phyloP scores from a whole-genome alignment of 371 early-diverging fungal species.

The Rhizomucor pusillus region DNA sequence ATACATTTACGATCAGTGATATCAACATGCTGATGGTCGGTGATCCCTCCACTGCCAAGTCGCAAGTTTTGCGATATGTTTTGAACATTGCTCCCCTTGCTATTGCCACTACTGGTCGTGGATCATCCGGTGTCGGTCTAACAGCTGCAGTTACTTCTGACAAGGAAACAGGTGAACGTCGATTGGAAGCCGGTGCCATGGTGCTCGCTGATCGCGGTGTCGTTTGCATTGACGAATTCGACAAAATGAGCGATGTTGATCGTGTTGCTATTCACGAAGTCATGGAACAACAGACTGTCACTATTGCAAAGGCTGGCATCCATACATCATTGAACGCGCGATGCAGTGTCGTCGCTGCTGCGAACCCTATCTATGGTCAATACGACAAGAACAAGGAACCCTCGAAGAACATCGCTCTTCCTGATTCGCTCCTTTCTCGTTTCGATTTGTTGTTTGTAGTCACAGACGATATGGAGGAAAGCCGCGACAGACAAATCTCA shows the following conservation, averaged over 20 bases:
- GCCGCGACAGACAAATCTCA: constrained; percentile 84
- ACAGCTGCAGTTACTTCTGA: constrained; percentile 94
- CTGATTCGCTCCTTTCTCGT: constrained; percentile 95
- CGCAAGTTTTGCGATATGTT: constrained; percentile 90
- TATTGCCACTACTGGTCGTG: constrained; percentile 95
- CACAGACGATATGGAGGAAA: constrained; percentile 85
- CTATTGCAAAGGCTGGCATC: constrained; percentile 98
- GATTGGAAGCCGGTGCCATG: constrained; percentile 99
- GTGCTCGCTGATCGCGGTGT: constrained; percentile 98
- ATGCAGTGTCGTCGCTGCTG: constrained; percentile 98
- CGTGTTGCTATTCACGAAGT: constrained; percentile 99
- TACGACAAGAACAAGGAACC: constrained; percentile 79
- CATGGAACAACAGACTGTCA: constrained; percentile 99
- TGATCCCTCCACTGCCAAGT: constrained; percentile 98
- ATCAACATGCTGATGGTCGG: constrained; percentile 97
- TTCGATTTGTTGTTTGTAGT: constrained; percentile 99
- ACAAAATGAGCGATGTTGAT: constrained; percentile 99
- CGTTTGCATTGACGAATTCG: constrained; percentile 99
- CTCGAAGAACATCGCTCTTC: constrained; percentile 98
- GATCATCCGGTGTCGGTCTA: constrained; percentile 97
- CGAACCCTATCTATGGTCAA: constrained; percentile 98
- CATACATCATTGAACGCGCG: constrained; percentile 98
- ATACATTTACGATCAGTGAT: constrained; percentile 69
- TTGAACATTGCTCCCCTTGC: constrained; percentile 89
- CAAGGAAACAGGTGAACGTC: constrained; percentile 84